phyloP scores from a whole-genome alignment of 768 basidiomycete species.

The Trichaptum fuscoviolaceum region DNA sequence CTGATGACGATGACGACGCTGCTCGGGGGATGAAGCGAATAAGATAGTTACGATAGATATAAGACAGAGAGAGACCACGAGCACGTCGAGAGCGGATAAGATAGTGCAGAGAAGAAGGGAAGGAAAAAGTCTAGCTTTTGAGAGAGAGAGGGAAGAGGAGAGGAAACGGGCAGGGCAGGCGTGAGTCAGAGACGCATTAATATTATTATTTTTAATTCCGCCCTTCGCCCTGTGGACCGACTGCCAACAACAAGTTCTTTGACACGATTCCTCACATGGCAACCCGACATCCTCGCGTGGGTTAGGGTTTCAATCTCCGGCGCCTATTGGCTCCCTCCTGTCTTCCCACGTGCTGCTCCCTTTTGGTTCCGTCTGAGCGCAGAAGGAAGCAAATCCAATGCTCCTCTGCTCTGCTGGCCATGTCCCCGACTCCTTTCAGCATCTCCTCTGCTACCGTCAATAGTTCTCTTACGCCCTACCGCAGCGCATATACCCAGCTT shows the following conservation, averaged over 20 bases:
- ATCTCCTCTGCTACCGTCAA: too few species aligned
- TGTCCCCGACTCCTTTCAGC: too few species aligned
- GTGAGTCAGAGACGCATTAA: too few species aligned
- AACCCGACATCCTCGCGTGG: constrained; percentile 1
- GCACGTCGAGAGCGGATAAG: neutral
- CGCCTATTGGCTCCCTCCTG: too few species aligned
- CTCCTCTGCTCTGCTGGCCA: too few species aligned
- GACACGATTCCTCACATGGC: neutral
- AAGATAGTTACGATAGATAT: neutral
- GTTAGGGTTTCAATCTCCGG: neutral
- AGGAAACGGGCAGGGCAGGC: too few species aligned
- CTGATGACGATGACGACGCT: neutral
- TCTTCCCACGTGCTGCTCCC: neutral
- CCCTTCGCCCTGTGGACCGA: neutral
- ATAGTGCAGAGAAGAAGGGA: neutral
- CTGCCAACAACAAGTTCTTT: too few species aligned
- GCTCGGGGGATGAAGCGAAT: neutral
- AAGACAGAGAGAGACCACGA: neutral
- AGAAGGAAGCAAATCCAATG: neutral
- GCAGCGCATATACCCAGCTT: too few species aligned
- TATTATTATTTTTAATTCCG: too few species aligned
- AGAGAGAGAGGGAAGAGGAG: neutral
- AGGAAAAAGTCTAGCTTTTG: neutral
- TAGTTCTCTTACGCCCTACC: too few species aligned
- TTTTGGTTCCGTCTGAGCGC: neutral